phyloP scores from a whole-genome alignment of 2,329 filamentous ascomycete species.

The Trichoderma guizhouense region DNA sequence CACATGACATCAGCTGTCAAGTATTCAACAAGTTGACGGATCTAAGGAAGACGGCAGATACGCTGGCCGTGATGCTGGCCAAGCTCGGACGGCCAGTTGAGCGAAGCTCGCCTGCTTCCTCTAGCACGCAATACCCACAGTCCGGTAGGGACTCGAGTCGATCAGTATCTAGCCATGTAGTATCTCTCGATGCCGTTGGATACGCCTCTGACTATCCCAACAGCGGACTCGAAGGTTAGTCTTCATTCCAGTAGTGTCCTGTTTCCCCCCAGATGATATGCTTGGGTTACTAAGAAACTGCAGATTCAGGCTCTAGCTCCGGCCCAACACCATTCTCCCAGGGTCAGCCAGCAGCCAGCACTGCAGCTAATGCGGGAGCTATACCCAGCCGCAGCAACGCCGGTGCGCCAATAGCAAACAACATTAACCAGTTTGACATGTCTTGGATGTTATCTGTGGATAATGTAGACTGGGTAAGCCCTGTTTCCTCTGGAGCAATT shows the following conservation, averaged over 20 bases:
- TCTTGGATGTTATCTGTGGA: conserved; percentile 35
- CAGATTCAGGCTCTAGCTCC: conserved; percentile 6
- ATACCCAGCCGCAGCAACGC: neutral
- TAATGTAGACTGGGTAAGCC: conserved; percentile 39
- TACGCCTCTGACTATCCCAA: conserved; percentile 23
- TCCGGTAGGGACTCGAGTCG: neutral
- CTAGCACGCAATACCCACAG: neutral
- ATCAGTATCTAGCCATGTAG: conserved; percentile 23
- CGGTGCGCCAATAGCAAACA: neutral
- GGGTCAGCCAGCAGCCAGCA: neutral
- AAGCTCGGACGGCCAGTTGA: conserved; percentile 37
- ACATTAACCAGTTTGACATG: conserved; percentile 30
- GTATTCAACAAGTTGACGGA: conserved; percentile 38
- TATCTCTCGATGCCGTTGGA: conserved; percentile 22
- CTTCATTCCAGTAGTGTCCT: neutral
- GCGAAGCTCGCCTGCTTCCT: neutral
- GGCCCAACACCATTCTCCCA: neutral
- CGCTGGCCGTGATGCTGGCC: conserved; percentile 44
- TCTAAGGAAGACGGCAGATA: conserved; percentile 44
- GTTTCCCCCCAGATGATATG: neutral
- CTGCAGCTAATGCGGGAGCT: neutral
- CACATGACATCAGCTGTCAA: conserved; percentile 43
- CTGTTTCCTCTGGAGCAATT: neutral
- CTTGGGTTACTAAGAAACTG: conserved; percentile 5
- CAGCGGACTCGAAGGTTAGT: conserved; percentile 25